A percentile compares a stretch with the other conserved stretches of the same genome.
These are phyloP conservation scores for Verbascum thapsus DNA, from an alignment of 257 asterid species.

Conservation along the genomic window DNA sequence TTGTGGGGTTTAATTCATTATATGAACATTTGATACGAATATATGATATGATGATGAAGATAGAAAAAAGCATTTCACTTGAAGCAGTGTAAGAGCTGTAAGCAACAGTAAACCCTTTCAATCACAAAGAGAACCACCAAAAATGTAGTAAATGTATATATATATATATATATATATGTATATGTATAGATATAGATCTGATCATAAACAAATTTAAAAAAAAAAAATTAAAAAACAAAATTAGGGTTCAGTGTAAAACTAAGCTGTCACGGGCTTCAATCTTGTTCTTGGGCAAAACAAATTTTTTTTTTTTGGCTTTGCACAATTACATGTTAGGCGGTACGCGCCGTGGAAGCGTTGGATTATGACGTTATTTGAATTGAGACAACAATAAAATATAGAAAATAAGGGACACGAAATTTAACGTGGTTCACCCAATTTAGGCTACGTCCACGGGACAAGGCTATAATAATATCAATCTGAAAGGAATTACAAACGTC, in stretches of 20 bases:
- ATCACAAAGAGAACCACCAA: slow-evolving; percentile 11
- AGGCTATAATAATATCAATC: too few relatives aligned
- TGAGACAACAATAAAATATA: too few relatives aligned
- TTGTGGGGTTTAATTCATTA: slow-evolving; percentile 21
- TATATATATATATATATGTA: too few relatives aligned
- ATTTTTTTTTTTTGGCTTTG: too few relatives aligned
- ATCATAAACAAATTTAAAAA: background rate
- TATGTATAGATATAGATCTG: too few relatives aligned
- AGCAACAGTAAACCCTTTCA: slow-evolving; percentile 24
- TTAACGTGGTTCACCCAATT: too few relatives aligned
- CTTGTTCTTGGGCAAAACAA: background rate
- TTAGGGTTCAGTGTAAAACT: slow-evolving; percentile 22
- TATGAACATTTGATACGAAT: slow-evolving; percentile 32
- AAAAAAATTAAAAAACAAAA: background rate
- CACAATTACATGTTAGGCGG: too few relatives aligned
- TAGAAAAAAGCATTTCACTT: slow-evolving; percentile 10
- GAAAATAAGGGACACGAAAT: too few relatives aligned
- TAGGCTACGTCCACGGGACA: too few relatives aligned
- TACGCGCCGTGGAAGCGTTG: too few relatives aligned
- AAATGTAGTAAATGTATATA: slow-evolving; percentile 19
- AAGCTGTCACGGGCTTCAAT: background rate
- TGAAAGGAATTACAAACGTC: too few relatives aligned
- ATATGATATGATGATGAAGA: slow-evolving; percentile 22
- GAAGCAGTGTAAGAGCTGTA: background rate
- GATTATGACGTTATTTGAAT: too few relatives aligned